Evolutionary conservation across 306 rosid genomes (phyloP).

Genomic region (Hippophae gyantsensis): DNA sequence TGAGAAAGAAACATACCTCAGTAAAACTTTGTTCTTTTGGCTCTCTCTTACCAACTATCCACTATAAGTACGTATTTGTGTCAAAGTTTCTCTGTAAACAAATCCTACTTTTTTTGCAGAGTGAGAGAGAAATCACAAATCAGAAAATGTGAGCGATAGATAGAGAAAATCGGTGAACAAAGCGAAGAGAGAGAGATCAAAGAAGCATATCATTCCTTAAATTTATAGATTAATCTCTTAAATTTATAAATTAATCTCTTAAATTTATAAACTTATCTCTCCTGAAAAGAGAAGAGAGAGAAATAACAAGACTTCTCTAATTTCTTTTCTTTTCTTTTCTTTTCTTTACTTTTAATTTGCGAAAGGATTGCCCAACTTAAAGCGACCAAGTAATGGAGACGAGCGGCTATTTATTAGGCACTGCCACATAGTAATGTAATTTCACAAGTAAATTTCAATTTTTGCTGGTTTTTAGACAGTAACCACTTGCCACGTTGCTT

Average conservation of each 20-base stretch:
- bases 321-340: not conserved
- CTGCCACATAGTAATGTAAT: slow-evolving; percentile 26
- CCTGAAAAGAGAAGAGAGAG: too few relatives aligned
- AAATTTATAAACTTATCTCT: slow-evolving; percentile 10
- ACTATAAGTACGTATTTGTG: not conserved
- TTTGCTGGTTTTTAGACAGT: not conserved
- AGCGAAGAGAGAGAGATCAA: slow-evolving; percentile 6
- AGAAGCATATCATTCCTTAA: slow-evolving; percentile 1
- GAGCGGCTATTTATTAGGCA: slow-evolving; percentile 18
- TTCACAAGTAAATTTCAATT: not conserved
- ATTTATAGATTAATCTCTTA: slow-evolving; percentile 3
- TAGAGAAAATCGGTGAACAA: slow-evolving; percentile 20
- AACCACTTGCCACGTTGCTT: slow-evolving; percentile 6
- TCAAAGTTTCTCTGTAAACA: slow-evolving; percentile 12
- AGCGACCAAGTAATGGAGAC: slow-evolving; percentile 16
- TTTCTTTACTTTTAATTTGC: not conserved
- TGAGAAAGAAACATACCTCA: slow-evolving; percentile 39
- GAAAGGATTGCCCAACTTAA: not conserved
- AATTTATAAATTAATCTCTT: not conserved
- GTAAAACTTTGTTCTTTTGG: slow-evolving; percentile 15
- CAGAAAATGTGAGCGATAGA: slow-evolving; percentile 7
- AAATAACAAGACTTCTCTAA: not conserved
- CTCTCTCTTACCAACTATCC: not conserved
- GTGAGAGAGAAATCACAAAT: slow-evolving; percentile 9
- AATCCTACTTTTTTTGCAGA: slow-evolving; percentile 20